Conservation (phyloP, 352 stramenopile genomes). For the Pythium sp. region DNA sequence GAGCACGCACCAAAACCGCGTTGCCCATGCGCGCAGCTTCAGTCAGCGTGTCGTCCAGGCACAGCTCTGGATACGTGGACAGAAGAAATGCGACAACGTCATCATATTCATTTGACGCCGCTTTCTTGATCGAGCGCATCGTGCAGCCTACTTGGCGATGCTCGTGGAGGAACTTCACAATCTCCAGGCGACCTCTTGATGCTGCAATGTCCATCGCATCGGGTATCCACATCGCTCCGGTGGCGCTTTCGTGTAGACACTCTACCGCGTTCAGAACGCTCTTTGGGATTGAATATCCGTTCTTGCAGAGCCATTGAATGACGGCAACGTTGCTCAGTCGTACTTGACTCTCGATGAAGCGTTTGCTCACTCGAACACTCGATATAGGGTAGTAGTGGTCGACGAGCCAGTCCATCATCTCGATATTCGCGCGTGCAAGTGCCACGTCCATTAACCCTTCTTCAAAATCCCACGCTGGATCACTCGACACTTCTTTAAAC, state of each 20-base stretch:
- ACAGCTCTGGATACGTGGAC: not conserved
- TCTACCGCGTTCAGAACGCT: not conserved
- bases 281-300: not conserved
- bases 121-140: not conserved
- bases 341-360: not conserved
- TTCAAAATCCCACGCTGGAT: not conserved
- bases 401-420: not conserved
- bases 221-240: not conserved
- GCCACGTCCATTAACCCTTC: not conserved
- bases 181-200: not conserved
- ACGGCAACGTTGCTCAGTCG: not conserved
- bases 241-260: not conserved
- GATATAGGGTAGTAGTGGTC: not conserved
- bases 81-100: not conserved
- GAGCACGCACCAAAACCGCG: not conserved
- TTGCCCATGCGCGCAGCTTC: not conserved
- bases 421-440: not conserved
- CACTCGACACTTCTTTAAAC: not conserved
- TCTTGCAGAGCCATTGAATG: not conserved
- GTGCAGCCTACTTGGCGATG: not conserved
- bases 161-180: not conserved
- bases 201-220: not conserved
- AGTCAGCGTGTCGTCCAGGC: not conserved
- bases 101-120: not conserved
- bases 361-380: not conserved